Conservation (phyloP, 345 rosid species). For the Moricandia moricandioides region DNA sequence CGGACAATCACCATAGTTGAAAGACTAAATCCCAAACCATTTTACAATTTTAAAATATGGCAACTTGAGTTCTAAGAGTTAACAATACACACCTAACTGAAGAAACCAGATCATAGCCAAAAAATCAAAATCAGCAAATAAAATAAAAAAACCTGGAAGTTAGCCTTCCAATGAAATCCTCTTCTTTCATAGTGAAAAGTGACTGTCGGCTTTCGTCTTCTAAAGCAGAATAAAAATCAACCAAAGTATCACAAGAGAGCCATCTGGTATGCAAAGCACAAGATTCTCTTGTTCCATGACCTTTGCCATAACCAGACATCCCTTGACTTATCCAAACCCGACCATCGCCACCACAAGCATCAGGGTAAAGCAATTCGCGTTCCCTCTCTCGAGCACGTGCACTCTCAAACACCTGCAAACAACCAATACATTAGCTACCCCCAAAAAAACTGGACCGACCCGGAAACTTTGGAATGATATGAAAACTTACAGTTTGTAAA, state of each 20-base stretch:
- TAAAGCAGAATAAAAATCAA: constrained; percentile 92
- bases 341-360: constrained; percentile 98
- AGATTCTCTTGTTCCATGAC: constrained; percentile 89
- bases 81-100: not conserved
- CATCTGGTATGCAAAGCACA: constrained; percentile 93
- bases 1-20: not conserved
- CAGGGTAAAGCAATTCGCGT: constrained; percentile 91
- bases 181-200: constrained; percentile 95
- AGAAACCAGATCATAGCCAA: constrained; percentile 8
- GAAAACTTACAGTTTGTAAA: constrained; percentile 70
- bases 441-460: not conserved
- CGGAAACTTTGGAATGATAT: not conserved
- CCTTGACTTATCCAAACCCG: constrained; percentile 98
- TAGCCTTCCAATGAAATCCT: constrained; percentile 92
- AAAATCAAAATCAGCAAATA: constrained; percentile 22
- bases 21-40: not conserved
- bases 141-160: constrained; percentile 77
- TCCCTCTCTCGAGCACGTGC: constrained; percentile 89
- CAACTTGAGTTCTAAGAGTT: not conserved
- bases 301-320: constrained; percentile 70
- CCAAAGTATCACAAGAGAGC: constrained; percentile 85
- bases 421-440: constrained; percentile 42
- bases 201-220: constrained; percentile 83
- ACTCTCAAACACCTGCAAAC: constrained; percentile 86
- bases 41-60: not conserved